phyloP scores from a whole-genome alignment of 2,329 filamentous ascomycete genomes.

The Trichophyton verrucosum region DNA sequence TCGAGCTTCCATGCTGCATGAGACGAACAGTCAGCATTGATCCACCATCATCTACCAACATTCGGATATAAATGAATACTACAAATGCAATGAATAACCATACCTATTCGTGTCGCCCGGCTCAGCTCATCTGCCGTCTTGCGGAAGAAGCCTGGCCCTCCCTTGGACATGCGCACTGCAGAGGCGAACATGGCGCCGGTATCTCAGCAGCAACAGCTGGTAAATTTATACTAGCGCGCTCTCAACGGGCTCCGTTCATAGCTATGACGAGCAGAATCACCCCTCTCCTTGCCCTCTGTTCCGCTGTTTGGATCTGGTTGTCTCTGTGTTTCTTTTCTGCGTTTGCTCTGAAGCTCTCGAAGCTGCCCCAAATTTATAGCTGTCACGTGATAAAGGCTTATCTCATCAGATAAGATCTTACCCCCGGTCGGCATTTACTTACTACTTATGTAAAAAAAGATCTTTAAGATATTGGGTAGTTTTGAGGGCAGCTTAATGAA shows the following conservation, averaged over 20 bases:
- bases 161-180: slow-evolving; percentile 26
- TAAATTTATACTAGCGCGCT: neutral
- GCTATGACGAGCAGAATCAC: neutral
- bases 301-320: neutral
- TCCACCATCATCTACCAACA: neutral
- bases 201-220: neutral
- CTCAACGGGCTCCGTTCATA: neutral
- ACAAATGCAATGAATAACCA: slow-evolving; percentile 4
- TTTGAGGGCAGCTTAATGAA: neutral
- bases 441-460: neutral
- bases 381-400: neutral
- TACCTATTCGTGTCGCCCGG: slow-evolving; percentile 44
- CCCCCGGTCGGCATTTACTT: neutral
- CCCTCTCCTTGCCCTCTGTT: neutral
- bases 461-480: neutral
- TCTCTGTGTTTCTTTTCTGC: neutral
- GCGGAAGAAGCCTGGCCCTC: slow-evolving; percentile 40
- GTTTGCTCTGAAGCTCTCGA: neutral
- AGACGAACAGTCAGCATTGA: neutral
- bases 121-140: slow-evolving; percentile 49
- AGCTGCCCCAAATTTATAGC: neutral
- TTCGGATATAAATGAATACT: neutral
- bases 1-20: slow-evolving; percentile 32
- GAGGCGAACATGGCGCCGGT: slow-evolving; percentile 26
- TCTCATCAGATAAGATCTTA: neutral